Base-by-base conservation (phyloP, 2,329 filamentous ascomycete species). In the Geosmithia morbida region DNA sequence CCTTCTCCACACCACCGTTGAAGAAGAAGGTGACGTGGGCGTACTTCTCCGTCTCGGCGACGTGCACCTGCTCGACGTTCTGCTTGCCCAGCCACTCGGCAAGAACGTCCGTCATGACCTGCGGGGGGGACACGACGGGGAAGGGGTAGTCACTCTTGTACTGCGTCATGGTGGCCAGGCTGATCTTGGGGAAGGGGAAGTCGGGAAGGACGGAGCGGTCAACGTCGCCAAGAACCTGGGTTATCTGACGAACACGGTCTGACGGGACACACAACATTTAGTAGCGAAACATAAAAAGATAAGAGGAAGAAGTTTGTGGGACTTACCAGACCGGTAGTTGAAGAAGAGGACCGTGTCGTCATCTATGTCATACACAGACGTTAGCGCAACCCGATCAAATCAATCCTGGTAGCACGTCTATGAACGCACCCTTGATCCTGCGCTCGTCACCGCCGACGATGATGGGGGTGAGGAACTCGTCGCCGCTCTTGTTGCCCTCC, bases 21-120 rank as follows among this genome's bases (percentile, higher is more conserved):
- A 97, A 97, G 79, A 97, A 97, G 78, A 97, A 97, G 49, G 92
- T 97, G 53, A 98, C 92, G 71, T 98, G 92, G 37, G 92, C 92
- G 66, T 98, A 98, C 74, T 98, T 98, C 68, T 98, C 92, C 2
- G 92, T 98, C 77, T 98, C 92, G 49, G 92, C 92, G 56, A 97
- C 79, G 71, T 98, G 92, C 56, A 90, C 92, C 70, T 98, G 92
- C 71, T 89, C 83, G 52, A 94, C 74, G 43, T 77, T 79, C 67
- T 97, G 84, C 72, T 90, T 92, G 57, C 83, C 81, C 19, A 98
- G 77, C 81, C 89, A 97, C 72, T 98, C 92, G 19, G 92, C 92
- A 46, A 98, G 79, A n/a, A 98, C 92, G 58, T 98, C 94, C 63
- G 83, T 86, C 92, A 98, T 98, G 62, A 81, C 79, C 69, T 97